These are phyloP conservation scores for Punica granatum DNA, from an alignment of 345 rosid species.

Conservation along the genomic window DNA sequence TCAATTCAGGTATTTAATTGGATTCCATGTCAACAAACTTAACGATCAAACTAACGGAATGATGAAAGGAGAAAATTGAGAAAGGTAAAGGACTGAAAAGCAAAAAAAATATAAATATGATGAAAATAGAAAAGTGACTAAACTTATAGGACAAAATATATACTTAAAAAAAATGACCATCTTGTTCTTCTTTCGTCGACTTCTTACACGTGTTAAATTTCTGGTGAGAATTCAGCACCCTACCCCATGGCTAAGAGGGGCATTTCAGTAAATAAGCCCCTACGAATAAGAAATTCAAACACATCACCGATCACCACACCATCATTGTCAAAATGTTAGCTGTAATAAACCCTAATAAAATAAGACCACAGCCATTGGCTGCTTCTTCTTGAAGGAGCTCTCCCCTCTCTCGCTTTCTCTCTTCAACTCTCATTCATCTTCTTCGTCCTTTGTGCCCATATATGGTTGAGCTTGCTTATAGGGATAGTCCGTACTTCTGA, in stretches of 20 bases:
- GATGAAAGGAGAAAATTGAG: no score
- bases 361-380: background rate
- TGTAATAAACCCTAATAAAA: conserved; percentile 38
- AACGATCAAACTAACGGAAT: no score
- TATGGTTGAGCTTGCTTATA: conserved; percentile 7
- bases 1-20: no score
- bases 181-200: background rate
- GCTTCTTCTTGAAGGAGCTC: conserved; percentile 17
- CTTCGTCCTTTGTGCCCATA: conserved; percentile 7
- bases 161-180: no score
- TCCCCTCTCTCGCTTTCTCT: conserved; percentile 15
- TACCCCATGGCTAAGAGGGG: background rate
- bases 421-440: conserved; percentile 18
- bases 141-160: no score
- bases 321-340: conserved; percentile 85
- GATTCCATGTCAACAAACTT: no score
- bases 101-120: no score
- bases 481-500: background rate
- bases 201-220: background rate
- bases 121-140: no score
- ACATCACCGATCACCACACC: conserved; percentile 16
- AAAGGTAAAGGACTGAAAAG: no score
- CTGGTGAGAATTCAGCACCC: conserved; percentile 4
- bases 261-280: conserved; percentile 4
- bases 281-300: background rate